phyloP scores from a whole-genome alignment of 176 grass and related monocot genomes.

The Phragmites australis region DNA sequence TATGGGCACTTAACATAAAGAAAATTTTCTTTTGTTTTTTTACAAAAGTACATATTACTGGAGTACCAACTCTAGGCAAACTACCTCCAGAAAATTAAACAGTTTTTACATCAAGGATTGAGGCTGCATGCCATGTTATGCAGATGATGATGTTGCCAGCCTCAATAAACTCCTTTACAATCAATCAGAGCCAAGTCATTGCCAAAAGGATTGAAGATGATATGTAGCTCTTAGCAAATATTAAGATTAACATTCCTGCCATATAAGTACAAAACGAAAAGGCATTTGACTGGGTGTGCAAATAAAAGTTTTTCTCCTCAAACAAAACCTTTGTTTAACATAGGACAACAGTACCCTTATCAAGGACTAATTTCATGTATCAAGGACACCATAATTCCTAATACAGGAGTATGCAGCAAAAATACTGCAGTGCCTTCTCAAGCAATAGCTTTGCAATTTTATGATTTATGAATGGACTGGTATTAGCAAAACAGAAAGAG shows the following conservation, averaged over 20 bases:
- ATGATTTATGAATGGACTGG: slow-evolving; percentile 21
- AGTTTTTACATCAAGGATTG: not conserved
- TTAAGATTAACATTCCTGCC: slow-evolving; percentile 10
- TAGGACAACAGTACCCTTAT: not conserved
- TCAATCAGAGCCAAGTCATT: not conserved
- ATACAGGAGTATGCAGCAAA: not conserved
- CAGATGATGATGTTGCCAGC: slow-evolving; percentile 15
- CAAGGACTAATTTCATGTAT: not conserved
- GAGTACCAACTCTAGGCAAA: not conserved
- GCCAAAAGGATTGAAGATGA: not conserved
- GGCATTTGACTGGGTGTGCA: not conserved
- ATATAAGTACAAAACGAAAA: not conserved
- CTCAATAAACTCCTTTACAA: not conserved
- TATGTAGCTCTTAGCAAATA: not conserved
- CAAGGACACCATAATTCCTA: not conserved
- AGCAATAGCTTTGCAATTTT: not conserved
- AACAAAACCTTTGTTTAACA: not conserved
- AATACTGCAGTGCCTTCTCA: not conserved
- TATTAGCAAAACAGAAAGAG: slow-evolving; percentile 26
- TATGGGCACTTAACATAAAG: slow-evolving; percentile 30
- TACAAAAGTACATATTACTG: not conserved
- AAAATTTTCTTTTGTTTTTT: slow-evolving; percentile 11
- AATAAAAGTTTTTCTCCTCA: not conserved
- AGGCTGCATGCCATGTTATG: slow-evolving; percentile 1
- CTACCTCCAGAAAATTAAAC: slow-evolving; percentile 2